These are phyloP conservation scores for Microsporum canis DNA, from an alignment of 2,329 filamentous ascomycete species.

Conservation along the genomic window DNA sequence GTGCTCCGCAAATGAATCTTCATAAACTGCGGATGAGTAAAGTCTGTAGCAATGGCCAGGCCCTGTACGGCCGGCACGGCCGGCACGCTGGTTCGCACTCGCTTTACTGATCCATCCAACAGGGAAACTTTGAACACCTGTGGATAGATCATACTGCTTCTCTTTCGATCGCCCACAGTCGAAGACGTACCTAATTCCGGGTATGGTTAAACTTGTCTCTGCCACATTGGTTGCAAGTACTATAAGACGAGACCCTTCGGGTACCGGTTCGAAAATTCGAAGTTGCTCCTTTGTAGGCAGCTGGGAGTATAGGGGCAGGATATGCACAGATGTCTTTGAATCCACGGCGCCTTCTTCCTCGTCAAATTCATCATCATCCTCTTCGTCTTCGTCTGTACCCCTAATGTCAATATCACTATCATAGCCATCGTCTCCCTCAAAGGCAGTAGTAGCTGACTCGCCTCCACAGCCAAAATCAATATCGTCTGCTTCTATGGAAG, in stretches of 20 bases:
- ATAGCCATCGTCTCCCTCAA: conserved; percentile 36
- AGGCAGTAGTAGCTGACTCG: conserved; percentile 38
- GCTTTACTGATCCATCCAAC: conserved; percentile 97
- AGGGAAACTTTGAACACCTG: conserved; percentile 89
- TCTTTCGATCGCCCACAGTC: conserved; percentile 90
- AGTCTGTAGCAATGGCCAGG: conserved; percentile 92
- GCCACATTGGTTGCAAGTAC: conserved; percentile 93
- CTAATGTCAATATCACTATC: conserved; percentile 51
- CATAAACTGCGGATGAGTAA: conserved; percentile 90
- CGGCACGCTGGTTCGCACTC: conserved; percentile 79
- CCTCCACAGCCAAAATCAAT: conserved; percentile 61
- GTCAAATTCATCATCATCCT: conserved; percentile 57
- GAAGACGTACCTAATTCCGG: conserved; percentile 89
- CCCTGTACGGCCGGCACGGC: conserved; percentile 88
- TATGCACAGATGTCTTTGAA: conserved; percentile 61
- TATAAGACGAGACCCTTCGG: conserved; percentile 71
- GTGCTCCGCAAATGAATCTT: conserved; percentile 72
- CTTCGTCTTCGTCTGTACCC: conserved; percentile 45
- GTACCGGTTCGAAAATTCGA: conserved; percentile 73
- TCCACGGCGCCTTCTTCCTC: conserved; percentile 49
- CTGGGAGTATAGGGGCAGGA: conserved; percentile 88
- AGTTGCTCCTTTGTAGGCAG: conserved; percentile 84
- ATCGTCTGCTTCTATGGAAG: conserved; percentile 73
- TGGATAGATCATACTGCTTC: conserved; percentile 73
- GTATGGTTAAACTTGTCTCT: conserved; percentile 93